A percentile compares a stretch with the other conserved stretches of the same genome.
phyloP scores from a whole-genome alignment of 805 yeast species.

The Dipodascopsis uninucleata region DNA sequence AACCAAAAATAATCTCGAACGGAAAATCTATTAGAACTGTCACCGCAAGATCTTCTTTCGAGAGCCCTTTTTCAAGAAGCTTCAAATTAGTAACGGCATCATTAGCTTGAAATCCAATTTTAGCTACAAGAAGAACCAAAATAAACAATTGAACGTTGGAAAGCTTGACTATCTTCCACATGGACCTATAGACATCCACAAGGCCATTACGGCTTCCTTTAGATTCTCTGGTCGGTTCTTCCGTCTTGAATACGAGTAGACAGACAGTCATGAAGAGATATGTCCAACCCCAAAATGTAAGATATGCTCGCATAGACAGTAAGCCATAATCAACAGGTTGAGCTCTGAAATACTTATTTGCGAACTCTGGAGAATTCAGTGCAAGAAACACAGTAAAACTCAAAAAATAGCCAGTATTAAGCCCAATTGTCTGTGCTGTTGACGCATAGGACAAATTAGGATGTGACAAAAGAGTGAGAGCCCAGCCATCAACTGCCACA shows the following conservation, averaged over 20 bases:
- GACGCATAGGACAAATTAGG: slow-evolving; percentile 85
- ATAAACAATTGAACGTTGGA: slow-evolving; percentile 72
- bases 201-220: slow-evolving; percentile 35
- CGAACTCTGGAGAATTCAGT: slow-evolving; percentile 86
- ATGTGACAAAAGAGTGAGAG: slow-evolving; percentile 76
- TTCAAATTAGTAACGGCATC: slow-evolving; percentile 94
- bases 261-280: slow-evolving; percentile 65
- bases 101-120: slow-evolving; percentile 91
- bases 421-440: slow-evolving; percentile 94
- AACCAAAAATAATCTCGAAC: slow-evolving; percentile 90
- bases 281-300: slow-evolving; percentile 70
- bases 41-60: slow-evolving; percentile 88
- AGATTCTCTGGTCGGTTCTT: slow-evolving; percentile 53
- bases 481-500: slow-evolving; percentile 99
- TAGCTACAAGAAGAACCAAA: slow-evolving; percentile 69
- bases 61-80: slow-evolving; percentile 82
- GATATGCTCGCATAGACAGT: slow-evolving; percentile 67
- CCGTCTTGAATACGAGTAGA: slow-evolving; percentile 59
- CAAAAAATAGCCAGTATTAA: slow-evolving; percentile 87
- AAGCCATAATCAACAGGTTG: slow-evolving; percentile 62
- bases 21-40: slow-evolving; percentile 94
- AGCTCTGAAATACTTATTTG: slow-evolving; percentile 73
- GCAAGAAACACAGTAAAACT: slow-evolving; percentile 91
- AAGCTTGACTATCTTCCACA: slow-evolving; percentile 43
- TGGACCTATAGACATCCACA: slow-evolving; percentile 35